These are phyloP conservation scores for Ceratocystis variospora DNA, from an alignment of 2,329 filamentous ascomycete genomes.

Conservation along the genomic window DNA sequence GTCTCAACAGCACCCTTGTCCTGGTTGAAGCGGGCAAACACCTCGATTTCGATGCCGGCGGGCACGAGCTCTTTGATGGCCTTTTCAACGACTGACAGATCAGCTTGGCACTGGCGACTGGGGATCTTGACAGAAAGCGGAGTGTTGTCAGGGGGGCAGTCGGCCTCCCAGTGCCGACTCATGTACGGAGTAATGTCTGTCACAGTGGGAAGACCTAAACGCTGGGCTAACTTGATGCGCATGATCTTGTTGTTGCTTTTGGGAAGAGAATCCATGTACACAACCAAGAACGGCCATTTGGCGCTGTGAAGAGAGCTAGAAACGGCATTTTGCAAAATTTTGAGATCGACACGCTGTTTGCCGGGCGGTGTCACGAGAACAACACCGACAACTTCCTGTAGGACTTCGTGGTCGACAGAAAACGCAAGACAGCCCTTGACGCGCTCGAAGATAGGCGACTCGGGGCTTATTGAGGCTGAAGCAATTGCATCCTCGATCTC, in stretches of 20 bases:
- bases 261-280: conserved; percentile 42
- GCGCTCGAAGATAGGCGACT: conserved; percentile 33
- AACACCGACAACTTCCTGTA: conserved; percentile 43
- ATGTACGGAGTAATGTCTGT: conserved; percentile 33
- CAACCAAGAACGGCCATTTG: conserved; percentile 39
- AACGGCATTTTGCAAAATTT: conserved; percentile 34
- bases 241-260: conserved; percentile 46
- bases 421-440: conserved; percentile 40
- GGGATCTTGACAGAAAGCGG: conserved; percentile 31
- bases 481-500: conserved; percentile 45
- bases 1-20: conserved; percentile 17
- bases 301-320: conserved; percentile 36
- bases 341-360: conserved; percentile 34
- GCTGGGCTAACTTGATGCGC: conserved; percentile 38
- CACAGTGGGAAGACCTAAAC: conserved; percentile 33
- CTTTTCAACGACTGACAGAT: conserved; percentile 24
- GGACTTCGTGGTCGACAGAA: conserved; percentile 37
- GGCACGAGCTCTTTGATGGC: conserved; percentile 20
- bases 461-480: conserved; percentile 30
- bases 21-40: conserved; percentile 15
- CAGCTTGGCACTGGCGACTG: conserved; percentile 26
- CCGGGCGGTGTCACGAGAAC: conserved; percentile 36
- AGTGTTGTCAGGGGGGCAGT: conserved; percentile 36
- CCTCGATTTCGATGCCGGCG: conserved; percentile 12
- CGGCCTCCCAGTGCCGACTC: conserved; percentile 36